Base-by-base conservation (phyloP, 2,329 filamentous ascomycete genomes). In the Xylaria hypoxylon region DNA sequence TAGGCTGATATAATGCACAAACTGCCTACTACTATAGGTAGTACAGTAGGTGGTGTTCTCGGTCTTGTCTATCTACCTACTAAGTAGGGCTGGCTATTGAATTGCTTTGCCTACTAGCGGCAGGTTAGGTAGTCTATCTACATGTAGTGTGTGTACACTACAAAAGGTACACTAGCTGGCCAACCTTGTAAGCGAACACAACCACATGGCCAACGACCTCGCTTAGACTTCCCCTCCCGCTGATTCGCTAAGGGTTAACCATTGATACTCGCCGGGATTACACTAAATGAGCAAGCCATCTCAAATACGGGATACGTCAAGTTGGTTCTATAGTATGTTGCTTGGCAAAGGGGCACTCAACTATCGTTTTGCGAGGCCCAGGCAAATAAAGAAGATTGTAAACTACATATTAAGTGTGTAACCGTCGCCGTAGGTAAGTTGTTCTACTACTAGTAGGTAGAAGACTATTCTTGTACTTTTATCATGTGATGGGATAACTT, bases 161-260 rank as follows among this genome's bases (percentile, higher is more conserved):
- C 11, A 33, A 33, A 33, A 22, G 50, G 33, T 17, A 7, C 11
- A 33, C 7, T 8, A 22, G 50, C 19, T 17, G 10, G 17, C 33
- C n/a, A n/a, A 22, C 11, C 33, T 24, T 64, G 56, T 53, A 64
- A 64, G 65, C 65, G 60, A 61, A n/a, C 33, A 55, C 40, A 53
- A 19, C 56, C 56, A 59, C 60, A 59, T 56, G 48, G 42, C 40
- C 31, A 7, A 33, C 50, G 19, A 35, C 44, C 51, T 67, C 65
- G 60, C 65, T 67, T 67, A 64, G 50, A 60, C 50, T 26, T 50
- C 44, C 56, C 33, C 42, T 15, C 13, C 35, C 13, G 35, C 35
- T 38, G 13, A n/a, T n/a, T n/a, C n/a, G n/a, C n/a, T n/a, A n/a
- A n/a, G n/a, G n/a, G n/a, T n/a, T n/a, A n/a, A n/a, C 5, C 6